These are phyloP conservation scores for Hypomyces perniciosus DNA, from an alignment of 2,329 filamentous ascomycete genomes.

Conservation along the genomic window DNA sequence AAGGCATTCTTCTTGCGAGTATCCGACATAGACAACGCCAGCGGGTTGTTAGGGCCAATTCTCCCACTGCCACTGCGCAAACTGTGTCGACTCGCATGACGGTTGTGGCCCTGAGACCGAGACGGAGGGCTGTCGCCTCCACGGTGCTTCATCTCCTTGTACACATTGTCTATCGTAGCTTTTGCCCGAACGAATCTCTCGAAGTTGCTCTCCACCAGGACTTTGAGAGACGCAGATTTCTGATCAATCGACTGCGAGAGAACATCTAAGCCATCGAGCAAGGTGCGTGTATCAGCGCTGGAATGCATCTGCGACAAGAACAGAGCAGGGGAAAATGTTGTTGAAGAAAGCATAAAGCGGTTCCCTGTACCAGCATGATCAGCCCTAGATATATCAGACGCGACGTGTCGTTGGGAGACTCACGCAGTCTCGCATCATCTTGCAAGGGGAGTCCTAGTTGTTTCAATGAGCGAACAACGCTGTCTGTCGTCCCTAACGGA, in stretches of 20 bases:
- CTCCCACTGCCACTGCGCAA: slow-evolving; percentile 42
- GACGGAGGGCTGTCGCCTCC: slow-evolving; percentile 48
- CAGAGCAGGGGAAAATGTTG: slow-evolving; percentile 84
- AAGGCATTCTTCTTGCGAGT: slow-evolving; percentile 80
- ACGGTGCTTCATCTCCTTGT: slow-evolving; percentile 88
- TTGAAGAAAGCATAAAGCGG: slow-evolving; percentile 90
- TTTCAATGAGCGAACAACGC: slow-evolving; percentile 75
- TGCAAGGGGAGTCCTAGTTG: slow-evolving; percentile 73
- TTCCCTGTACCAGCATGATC: slow-evolving; percentile 52
- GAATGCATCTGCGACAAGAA: slow-evolving; percentile 92
- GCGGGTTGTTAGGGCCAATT: slow-evolving; percentile 31
- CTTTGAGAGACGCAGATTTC: slow-evolving; percentile 93
- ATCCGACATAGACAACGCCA: slow-evolving; percentile 40
- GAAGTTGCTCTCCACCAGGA: slow-evolving; percentile 95
- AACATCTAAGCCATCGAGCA: slow-evolving; percentile 76
- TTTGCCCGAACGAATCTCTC: slow-evolving; percentile 97
- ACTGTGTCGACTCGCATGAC: slow-evolving; percentile 62
- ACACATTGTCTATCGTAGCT: slow-evolving; percentile 96
- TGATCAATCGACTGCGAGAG: slow-evolving; percentile 91
- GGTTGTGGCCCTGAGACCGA: slow-evolving; percentile 44
- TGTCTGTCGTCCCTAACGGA: slow-evolving; percentile 80
- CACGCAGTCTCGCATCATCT: slow-evolving; percentile 73
- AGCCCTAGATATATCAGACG: slow-evolving; percentile 8
- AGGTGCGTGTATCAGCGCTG: slow-evolving; percentile 71
- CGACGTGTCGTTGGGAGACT: slow-evolving; percentile 25